Evolutionary conservation across 352 stramenopile species (phyloP), one percentile per base, ranked within the genome.

Genomic region (Globisporangium middletonii): DNA sequence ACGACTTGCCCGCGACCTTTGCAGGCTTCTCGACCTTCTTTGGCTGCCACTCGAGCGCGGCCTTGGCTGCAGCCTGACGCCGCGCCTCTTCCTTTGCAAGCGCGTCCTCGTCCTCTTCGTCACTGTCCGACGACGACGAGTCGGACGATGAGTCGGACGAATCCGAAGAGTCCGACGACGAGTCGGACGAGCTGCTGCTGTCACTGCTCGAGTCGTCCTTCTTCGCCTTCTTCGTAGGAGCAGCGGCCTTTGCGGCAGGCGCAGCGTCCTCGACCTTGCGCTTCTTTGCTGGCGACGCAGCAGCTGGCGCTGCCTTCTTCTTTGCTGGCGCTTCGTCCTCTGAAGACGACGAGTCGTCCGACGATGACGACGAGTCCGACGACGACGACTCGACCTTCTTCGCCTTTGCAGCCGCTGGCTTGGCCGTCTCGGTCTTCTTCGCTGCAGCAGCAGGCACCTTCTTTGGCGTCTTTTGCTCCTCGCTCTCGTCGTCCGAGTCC

Each of bases 31-130:
- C 79, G 61, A 83, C 79, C 85, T 86, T 97, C 86, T 81, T 96
- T 4, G 94, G 89, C 55, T 92, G 91, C 93, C 92, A 98, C 57
- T 88, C 77, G 9, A 92, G 67, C 50, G 95, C 90, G 5, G 94
- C 92, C 66, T 90, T 95, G 9, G 90, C 73, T 12, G 95, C 92
- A 47, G 89, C 65, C 0, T 73, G 57, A 37, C 85, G 81, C 27
- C 83, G 81, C 23, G 66, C 77, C 63, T 83, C 86, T 71, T 78
- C 91, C 69, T 94, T 88, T 58, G 85, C 82, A n/a, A 73, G 59
- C 27, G 75, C 71, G 38, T 86, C 71, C 56, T 89, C 83, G 44
- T 81, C 71, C 57, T 89, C 83, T 35, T 79, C 65, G 19, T 77
- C 62, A 23, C 43, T 48, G 43, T 48, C 43, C 0, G 43, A 48